Conservation (phyloP, 306 rosid species). For the Corylus americana region DNA sequence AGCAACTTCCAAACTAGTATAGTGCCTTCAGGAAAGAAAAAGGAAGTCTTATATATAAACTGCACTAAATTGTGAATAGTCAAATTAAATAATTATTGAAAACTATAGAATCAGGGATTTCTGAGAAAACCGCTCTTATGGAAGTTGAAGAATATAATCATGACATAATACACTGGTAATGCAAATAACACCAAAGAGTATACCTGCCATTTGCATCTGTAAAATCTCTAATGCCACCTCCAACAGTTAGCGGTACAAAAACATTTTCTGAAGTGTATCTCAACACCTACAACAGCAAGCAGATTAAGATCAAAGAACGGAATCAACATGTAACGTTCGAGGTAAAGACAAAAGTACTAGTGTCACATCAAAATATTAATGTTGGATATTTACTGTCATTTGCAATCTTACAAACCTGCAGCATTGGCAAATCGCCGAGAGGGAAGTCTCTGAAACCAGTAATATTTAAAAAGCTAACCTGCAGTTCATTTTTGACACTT, state of each 20-base stretch:
- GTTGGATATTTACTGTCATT: background rate
- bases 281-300: conserved; percentile 58
- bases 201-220: conserved; percentile 90
- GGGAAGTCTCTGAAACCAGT: conserved; percentile 99
- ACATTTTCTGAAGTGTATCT: conserved; percentile 88
- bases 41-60: background rate
- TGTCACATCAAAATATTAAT: background rate
- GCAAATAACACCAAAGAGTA: conserved; percentile 15
- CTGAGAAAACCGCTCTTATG: background rate
- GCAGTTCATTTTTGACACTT: conserved; percentile 29
- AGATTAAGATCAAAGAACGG: conserved; percentile 7
- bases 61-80: background rate
- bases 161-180: conserved; percentile 10
- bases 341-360: background rate
- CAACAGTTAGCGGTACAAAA: conserved; percentile 96
- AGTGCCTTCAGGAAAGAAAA: conserved; percentile 54
- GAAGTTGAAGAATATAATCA: conserved; percentile 14
- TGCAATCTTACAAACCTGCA: conserved; percentile 61
- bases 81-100: background rate
- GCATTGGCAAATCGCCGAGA: conserved; percentile 95
- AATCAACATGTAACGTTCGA: background rate
- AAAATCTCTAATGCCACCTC: conserved; percentile 98
- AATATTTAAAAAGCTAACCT: conserved; percentile 90
- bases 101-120: conserved; percentile 8
- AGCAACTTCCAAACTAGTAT: conserved; percentile 98